These are phyloP conservation scores for Candida alai DNA, from an alignment of 805 yeast genomes.

Conservation along the genomic window DNA sequence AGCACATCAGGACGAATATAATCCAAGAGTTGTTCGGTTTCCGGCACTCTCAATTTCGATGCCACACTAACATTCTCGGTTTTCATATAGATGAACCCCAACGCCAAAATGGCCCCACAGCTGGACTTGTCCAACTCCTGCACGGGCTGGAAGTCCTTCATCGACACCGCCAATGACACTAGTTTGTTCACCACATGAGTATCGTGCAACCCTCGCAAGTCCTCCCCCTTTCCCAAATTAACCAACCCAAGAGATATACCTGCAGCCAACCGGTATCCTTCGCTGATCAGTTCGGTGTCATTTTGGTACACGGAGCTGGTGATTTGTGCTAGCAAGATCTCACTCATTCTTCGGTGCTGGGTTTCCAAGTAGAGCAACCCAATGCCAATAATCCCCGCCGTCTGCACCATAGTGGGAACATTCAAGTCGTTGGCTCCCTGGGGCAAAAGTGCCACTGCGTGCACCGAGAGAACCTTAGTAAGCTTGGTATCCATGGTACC, in stretches of 20 bases:
- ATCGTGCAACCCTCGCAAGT: constrained; percentile 56
- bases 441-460: constrained; percentile 87
- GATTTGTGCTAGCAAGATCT: constrained; percentile 68
- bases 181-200: constrained; percentile 60
- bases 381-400: constrained; percentile 87
- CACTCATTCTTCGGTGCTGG: constrained; percentile 84
- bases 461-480: constrained; percentile 89
- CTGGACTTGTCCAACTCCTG: constrained; percentile 59
- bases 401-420: constrained; percentile 77
- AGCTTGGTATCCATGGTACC: constrained; percentile 84
- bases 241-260: constrained; percentile 86
- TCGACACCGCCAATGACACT: constrained; percentile 52
- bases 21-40: constrained; percentile 54
- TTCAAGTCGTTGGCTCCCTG: constrained; percentile 86
- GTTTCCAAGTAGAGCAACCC: constrained; percentile 78
- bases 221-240: constrained; percentile 73
- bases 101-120: constrained; percentile 73
- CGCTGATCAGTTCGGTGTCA: constrained; percentile 59
- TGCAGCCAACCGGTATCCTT: constrained; percentile 81
- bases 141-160: constrained; percentile 59
- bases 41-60: constrained; percentile 55
- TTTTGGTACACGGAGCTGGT: constrained; percentile 49
- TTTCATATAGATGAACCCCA: constrained; percentile 69
- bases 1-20: constrained; percentile 78
- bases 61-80: constrained; percentile 62